phyloP scores from a whole-genome alignment of 2,329 filamentous ascomycete species.

The Zymoseptoria tritici region DNA sequence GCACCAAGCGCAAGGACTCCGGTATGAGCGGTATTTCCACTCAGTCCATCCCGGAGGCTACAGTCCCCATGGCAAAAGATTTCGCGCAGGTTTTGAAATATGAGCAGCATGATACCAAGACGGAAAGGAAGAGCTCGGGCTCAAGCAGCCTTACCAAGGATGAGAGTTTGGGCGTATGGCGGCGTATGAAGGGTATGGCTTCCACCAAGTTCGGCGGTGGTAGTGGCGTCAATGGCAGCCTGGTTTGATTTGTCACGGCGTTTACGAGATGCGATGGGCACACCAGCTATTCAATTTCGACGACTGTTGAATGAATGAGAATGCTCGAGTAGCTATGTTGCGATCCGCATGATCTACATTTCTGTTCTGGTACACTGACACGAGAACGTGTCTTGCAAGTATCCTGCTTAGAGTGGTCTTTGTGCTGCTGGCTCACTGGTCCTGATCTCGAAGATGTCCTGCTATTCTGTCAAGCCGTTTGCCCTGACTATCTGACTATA shows the following conservation, averaged over 20 bases:
- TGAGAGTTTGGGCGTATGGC: conserved; percentile 16
- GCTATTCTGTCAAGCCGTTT: background rate
- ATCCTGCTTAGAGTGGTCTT: background rate
- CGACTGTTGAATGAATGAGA: background rate
- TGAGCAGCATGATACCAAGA: conserved; percentile 13
- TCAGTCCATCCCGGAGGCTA: conserved; percentile 13
- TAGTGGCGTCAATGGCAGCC: conserved; percentile 1
- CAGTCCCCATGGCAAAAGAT: conserved; percentile 22
- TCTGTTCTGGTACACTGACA: background rate
- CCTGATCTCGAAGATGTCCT: background rate
- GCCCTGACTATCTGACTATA: background rate
- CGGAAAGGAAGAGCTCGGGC: conserved; percentile 5
- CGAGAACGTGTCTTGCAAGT: background rate
- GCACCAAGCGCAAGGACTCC: conserved; percentile 23
- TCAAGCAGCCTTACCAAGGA: conserved; percentile 13
- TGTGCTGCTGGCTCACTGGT: background rate
- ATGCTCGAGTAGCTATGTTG: background rate
- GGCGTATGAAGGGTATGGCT: conserved; percentile 16
- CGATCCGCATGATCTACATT: background rate
- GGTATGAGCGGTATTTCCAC: conserved; percentile 17
- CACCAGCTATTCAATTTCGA: background rate
- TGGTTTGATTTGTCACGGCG: conserved; percentile 1
- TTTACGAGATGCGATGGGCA: background rate
- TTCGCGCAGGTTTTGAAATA: conserved; percentile 17
- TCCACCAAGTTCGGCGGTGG: conserved; percentile 6